Evolutionary conservation across 2,329 filamentous ascomycete species (phyloP), one percentile per base, ranked within the genome.

Genomic region (Ophiostoma angusticollis): DNA sequence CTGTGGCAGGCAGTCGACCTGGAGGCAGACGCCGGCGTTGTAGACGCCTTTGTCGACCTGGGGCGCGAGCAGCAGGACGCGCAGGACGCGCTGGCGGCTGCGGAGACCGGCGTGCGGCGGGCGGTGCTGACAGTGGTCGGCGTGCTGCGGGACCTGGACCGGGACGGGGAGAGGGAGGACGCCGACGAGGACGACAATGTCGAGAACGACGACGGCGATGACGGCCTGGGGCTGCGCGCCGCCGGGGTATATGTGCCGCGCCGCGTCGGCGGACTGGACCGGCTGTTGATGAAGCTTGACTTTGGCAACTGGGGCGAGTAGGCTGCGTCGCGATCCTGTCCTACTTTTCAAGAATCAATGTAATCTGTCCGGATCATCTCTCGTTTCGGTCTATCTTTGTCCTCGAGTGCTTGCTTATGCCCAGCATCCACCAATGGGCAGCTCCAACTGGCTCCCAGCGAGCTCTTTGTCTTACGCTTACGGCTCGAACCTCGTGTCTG

Each of bases 231-330:
- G 16, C 40, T 54, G 24, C 51, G 55, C 27, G 65, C 70, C 23
- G 62, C 63, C 28, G 67, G 63, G 0, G 59, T 58, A 45, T 94
- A 84, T 55, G 67, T 78, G 22, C 80, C 84, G 1, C 70, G 74
- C 45, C 76, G 80, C 44, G 73, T 84, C 4, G 84, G 84, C 0
- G 83, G 85, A 1, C 75, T 95, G 32, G 85, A 94, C 61, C 68
- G 83, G 42, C 59, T 95, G 54, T 58, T 95, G 54, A 93, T 94
- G 84, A 94, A 94, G 64, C 63, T 95, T 50, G 86, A 94, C 52
- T 75, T 76, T 56, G 72, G 72, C 16, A 68, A 60, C 39, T 76
- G 71, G 72, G 68, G 31, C 5, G 29, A 9, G 3, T 22, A 21
- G 6, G 39, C 11, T n/a, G n/a, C n/a, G n/a, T n/a, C n/a, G n/a